These are phyloP conservation scores for Pyrenochaeta sp. DNA, from an alignment of 2,329 filamentous ascomycete genomes.

Conservation along the genomic window DNA sequence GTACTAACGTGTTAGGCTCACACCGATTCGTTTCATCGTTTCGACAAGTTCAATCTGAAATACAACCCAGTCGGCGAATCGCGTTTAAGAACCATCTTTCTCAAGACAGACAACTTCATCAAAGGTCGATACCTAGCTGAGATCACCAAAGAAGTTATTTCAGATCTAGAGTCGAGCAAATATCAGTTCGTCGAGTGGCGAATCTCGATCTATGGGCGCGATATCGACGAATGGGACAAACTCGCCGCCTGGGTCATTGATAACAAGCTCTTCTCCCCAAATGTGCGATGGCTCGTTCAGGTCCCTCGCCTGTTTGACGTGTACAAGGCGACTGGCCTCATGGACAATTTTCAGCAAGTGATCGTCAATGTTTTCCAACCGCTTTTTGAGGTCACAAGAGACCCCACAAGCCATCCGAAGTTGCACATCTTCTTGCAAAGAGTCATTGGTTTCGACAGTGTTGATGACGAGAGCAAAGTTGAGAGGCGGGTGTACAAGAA, in stretches of 20 bases:
- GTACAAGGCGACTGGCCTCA: constrained; percentile 86
- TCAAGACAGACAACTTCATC: constrained; percentile 98
- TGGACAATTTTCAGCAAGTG: constrained; percentile 90
- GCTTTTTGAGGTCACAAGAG: constrained; percentile 89
- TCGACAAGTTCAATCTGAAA: constrained; percentile 99
- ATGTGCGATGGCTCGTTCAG: constrained; percentile 96
- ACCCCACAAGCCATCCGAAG: constrained; percentile 87
- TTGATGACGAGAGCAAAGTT: constrained; percentile 97
- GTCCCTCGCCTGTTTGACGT: constrained; percentile 94
- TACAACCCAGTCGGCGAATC: constrained; percentile 98
- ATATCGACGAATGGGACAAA: constrained; percentile 95
- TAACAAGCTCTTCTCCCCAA: constrained; percentile 97
- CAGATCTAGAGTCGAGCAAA: constrained; percentile 96
- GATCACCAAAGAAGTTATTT: constrained; percentile 97
- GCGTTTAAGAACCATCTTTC: constrained; percentile 92
- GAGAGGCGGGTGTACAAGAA: constrained; percentile 95
- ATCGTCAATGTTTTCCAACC: constrained; percentile 92
- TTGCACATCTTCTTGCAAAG: constrained; percentile 93
- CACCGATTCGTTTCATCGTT: constrained; percentile 96
- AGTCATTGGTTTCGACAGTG: constrained; percentile 95
- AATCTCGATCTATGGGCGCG: constrained; percentile 94
- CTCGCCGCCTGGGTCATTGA: constrained; percentile 96
- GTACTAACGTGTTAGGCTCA: constrained; percentile 69
- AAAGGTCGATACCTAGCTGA: constrained; percentile 94
- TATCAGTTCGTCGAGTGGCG: constrained; percentile 99